Percentiles rank a stretch among this genome's conserved stretches.
Conservation (phyloP, 345 rosid species). For the Citrus mangshanensis region DNA sequence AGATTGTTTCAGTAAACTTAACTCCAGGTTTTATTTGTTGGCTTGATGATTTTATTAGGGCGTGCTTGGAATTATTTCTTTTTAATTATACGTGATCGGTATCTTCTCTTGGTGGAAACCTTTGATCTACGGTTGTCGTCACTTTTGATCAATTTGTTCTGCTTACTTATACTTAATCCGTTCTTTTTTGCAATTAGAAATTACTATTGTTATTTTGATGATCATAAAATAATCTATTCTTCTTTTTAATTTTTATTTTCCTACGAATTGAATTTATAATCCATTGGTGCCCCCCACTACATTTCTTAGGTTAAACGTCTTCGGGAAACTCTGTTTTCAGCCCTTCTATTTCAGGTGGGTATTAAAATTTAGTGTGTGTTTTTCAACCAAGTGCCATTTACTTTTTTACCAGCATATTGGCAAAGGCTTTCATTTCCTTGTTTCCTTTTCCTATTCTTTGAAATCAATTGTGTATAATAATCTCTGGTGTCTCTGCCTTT, state of each 20-base stretch:
- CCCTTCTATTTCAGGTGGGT: slow-evolving; percentile 48
- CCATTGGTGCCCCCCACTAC: neutral
- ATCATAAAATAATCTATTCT: neutral
- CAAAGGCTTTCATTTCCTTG: neutral
- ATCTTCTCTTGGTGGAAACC: neutral
- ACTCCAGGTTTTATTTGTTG: neutral
- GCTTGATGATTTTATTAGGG: neutral
- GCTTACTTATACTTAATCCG: neutral
- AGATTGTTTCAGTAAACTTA: neutral
- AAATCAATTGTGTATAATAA: neutral
- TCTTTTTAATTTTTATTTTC: neutral
- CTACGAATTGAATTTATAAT: neutral
- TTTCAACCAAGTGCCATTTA: neutral
- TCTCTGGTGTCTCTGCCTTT: slow-evolving; percentile 8
- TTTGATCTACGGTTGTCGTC: neutral
- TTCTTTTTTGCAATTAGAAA: neutral
- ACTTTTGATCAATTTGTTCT: neutral
- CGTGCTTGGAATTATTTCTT: neutral
- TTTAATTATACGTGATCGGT: neutral
- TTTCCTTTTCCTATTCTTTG: no score
- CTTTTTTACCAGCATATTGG: neutral
- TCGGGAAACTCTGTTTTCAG: slow-evolving; percentile 37
- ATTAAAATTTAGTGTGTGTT: neutral
- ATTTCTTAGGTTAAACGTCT: slow-evolving; percentile 49
- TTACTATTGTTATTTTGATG: neutral